Evolutionary conservation across 148 eudicot genomes (phyloP).

Genomic region (Cornus controversa): DNA sequence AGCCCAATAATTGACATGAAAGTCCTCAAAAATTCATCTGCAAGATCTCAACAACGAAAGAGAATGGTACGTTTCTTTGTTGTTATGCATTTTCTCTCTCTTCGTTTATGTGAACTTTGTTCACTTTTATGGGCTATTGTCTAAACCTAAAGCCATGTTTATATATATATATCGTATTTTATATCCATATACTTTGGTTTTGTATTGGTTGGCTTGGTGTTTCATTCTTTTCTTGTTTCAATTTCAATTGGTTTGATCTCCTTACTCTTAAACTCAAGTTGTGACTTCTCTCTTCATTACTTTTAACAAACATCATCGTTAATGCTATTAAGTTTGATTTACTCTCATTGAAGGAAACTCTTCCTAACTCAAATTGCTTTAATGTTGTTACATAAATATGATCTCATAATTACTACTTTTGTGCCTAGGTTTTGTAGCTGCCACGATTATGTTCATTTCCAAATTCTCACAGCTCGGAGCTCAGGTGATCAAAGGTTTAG

Average conservation of each 20-base stretch:
- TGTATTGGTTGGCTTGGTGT: too few species aligned
- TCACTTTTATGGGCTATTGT: too few species aligned
- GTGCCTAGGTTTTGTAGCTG: background rate
- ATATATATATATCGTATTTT: too few species aligned
- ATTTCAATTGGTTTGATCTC: background rate
- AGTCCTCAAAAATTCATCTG: too few species aligned
- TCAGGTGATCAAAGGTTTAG: constrained; percentile 35
- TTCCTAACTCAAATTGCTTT: background rate
- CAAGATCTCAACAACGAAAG: background rate
- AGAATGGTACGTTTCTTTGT: background rate
- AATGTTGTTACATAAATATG: background rate
- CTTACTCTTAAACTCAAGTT: background rate
- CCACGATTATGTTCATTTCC: constrained; percentile 49
- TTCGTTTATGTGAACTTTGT: too few species aligned
- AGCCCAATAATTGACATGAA: too few species aligned
- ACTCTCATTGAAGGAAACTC: too few species aligned
- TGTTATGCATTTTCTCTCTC: too few species aligned
- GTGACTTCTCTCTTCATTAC: background rate
- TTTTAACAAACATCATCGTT: too few species aligned
- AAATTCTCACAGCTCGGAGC: constrained; percentile 51
- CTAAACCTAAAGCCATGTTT: too few species aligned
- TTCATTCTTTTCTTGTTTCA: background rate
- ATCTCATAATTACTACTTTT: background rate
- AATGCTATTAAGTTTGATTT: too few species aligned
- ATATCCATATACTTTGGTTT: too few species aligned